Evolutionary conservation across 2,329 filamentous ascomycete species (phyloP).

Genomic region (Thelonectria discophora): DNA sequence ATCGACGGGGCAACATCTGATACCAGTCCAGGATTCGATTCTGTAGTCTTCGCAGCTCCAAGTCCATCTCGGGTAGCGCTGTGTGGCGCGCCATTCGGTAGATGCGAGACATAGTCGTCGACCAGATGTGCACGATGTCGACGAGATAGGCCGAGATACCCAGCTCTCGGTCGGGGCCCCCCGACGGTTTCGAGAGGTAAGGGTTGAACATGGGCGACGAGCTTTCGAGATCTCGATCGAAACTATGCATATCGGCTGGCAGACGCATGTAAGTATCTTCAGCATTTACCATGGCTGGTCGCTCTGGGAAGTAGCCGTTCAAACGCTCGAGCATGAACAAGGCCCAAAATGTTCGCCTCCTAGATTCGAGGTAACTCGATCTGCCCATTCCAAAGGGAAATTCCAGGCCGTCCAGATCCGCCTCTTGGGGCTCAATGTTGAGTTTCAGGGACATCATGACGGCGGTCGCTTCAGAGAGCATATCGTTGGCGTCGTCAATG

Average conservation of each 20-base stretch:
- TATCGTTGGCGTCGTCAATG: constrained; percentile 69
- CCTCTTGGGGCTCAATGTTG: constrained; percentile 67
- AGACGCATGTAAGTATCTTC: constrained; percentile 74
- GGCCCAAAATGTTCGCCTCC: constrained; percentile 76
- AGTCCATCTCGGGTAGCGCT: constrained; percentile 40
- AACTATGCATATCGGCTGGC: constrained; percentile 68
- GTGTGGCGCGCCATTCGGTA: constrained; percentile 52
- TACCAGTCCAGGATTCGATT: constrained; percentile 67
- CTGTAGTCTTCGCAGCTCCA: constrained; percentile 56
- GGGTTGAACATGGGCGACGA: constrained; percentile 69
- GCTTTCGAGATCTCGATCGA: constrained; percentile 67
- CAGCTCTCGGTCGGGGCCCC: constrained; percentile 42
- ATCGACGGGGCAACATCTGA: constrained; percentile 61
- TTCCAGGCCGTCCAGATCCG: constrained; percentile 49
- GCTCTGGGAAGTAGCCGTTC: constrained; percentile 65
- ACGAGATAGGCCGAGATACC: constrained; percentile 69
- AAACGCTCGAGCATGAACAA: constrained; percentile 75
- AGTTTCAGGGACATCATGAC: constrained; percentile 67
- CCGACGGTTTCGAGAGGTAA: constrained; percentile 42
- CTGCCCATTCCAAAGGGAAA: constrained; percentile 67
- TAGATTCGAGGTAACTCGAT: constrained; percentile 69
- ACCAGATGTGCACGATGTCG: constrained; percentile 72
- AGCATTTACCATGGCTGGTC: constrained; percentile 64
- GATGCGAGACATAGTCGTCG: constrained; percentile 67
- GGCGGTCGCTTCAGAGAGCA: constrained; percentile 68